These are phyloP conservation scores for Colletotrichum nymphaeae DNA, from an alignment of 2,329 filamentous ascomycete species.

Conservation along the genomic window DNA sequence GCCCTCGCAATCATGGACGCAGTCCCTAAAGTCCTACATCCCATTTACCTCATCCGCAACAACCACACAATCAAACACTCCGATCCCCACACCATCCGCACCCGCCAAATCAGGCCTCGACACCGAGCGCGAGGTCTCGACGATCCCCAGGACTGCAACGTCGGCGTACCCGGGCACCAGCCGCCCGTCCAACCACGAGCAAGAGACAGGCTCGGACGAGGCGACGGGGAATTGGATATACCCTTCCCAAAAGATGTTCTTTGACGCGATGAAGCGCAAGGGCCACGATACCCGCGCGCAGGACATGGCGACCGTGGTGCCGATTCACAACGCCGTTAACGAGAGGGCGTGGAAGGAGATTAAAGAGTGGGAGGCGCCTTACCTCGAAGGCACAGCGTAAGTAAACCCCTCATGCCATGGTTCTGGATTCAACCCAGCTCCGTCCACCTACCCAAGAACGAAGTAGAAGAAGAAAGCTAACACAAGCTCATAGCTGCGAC, in stretches of 20 bases:
- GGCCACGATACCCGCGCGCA: conserved; percentile 75
- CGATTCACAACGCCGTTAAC: conserved; percentile 98
- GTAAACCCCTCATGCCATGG: conserved; percentile 37
- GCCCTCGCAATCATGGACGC: conserved; percentile 54
- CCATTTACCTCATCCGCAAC: conserved; percentile 51
- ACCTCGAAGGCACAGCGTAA: conserved; percentile 66
- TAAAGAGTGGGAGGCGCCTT: conserved; percentile 84
- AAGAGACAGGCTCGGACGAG: conserved; percentile 78
- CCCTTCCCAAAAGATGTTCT: conserved; percentile 97
- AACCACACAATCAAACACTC: conserved; percentile 11
- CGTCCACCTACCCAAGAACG: not conserved
- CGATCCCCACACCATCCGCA: conserved; percentile 27
- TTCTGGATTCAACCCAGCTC: not conserved
- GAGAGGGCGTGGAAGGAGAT: conserved; percentile 97
- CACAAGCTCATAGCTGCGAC: conserved; percentile 58
- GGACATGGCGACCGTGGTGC: conserved; percentile 93
- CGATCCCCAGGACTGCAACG: conserved; percentile 75
- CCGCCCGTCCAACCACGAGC: conserved; percentile 75
- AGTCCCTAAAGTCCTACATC: conserved; percentile 54
- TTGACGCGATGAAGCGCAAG: conserved; percentile 95
- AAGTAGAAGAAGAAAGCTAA: not conserved
- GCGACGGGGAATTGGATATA: conserved; percentile 94
- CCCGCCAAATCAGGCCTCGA: conserved; percentile 57
- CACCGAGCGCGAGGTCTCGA: conserved; percentile 79
- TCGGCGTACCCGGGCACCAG: conserved; percentile 45